Base-by-base conservation (phyloP, 305 asterid species). In the Fraxinus sp. region DNA sequence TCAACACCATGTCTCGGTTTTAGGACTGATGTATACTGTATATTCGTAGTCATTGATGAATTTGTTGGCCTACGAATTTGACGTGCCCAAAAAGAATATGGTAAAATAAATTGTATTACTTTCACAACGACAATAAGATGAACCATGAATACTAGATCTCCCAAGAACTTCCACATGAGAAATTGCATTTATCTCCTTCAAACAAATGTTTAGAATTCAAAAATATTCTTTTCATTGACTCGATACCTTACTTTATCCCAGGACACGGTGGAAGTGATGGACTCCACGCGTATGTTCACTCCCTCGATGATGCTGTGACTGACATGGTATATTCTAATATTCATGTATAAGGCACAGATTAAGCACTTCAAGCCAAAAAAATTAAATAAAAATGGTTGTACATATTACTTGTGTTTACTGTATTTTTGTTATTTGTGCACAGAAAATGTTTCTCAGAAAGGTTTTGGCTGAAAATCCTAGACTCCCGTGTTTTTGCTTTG, bases 261-360 rank as follows among this genome's bases (percentile, higher is more conserved):
- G 99, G 99, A 76, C 99, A 95, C 35, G 99, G 98, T 35, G 99
- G 99, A 85, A 95, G 99, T 79, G 99, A 94, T 78, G 99, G 98
- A 35, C 90, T 95, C 64, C 99, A 95, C 59, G 98, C 98, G 18
- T 95, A 93, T 78, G 97, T 95, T 75, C 98, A 86, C 84, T 94
- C 97, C 62, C 94, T 94, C 11, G 97, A 93, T 83, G 86, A 88
- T 86, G 97, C 99, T 41, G 97, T 95, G 72, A 82, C 77, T 74
- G 99, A 95, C 78, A 68, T 81, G 96, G 99, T 94, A 88, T 52
- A 84, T 13, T 79, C 72, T 35, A 16, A n/a, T 62, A 32, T 71
- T 78, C 78, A 73, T 39, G 74, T 64, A 78, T 74, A 46, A 41
- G 35, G 46, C 0, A 5, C 64, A 70, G 32, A 35, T 0, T 49